These are phyloP conservation scores for Orbilia ellipsospora DNA, from an alignment of 2,329 filamentous ascomycete species.

Conservation along the genomic window DNA sequence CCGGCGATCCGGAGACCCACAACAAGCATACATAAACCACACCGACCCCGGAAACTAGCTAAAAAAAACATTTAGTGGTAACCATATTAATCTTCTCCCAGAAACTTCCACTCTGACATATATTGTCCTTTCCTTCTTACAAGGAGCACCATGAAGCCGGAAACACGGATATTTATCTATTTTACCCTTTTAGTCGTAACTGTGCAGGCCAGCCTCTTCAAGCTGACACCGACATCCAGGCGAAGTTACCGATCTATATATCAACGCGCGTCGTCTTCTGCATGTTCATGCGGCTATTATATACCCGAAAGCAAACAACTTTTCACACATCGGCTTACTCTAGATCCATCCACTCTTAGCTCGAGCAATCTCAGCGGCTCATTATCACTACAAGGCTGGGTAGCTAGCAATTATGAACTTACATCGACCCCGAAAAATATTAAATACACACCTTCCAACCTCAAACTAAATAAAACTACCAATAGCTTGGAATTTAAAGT, in stretches of 20 bases:
- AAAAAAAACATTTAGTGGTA: no score
- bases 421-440: constrained; percentile 32
- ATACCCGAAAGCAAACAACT: constrained; percentile 38
- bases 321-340: constrained; percentile 28
- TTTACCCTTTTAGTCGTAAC: constrained; percentile 30
- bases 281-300: constrained; percentile 49
- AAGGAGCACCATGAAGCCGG: constrained; percentile 9
- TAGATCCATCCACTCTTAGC: constrained; percentile 14
- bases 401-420: constrained; percentile 11
- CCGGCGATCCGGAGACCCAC: constrained; percentile 5
- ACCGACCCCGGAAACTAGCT: no score
- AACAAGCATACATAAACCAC: no score
- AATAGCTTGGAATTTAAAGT: constrained; percentile 37
- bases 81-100: no score
- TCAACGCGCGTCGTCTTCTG: neutral
- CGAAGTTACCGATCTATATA: constrained; percentile 8
- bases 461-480: constrained; percentile 21
- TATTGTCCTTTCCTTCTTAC: neutral
- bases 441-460: constrained; percentile 31
- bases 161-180: constrained; percentile 17
- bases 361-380: constrained; percentile 6
- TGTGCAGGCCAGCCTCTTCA: constrained; percentile 24
- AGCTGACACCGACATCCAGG: neutral
- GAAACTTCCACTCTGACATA: no score
- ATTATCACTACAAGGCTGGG: constrained; percentile 39